Percentiles rank a stretch among this genome's conserved stretches.
These are phyloP conservation scores for Annulohypoxylon maeteangense DNA, from an alignment of 495 filamentous ascomycete genomes.

Conservation along the genomic window DNA sequence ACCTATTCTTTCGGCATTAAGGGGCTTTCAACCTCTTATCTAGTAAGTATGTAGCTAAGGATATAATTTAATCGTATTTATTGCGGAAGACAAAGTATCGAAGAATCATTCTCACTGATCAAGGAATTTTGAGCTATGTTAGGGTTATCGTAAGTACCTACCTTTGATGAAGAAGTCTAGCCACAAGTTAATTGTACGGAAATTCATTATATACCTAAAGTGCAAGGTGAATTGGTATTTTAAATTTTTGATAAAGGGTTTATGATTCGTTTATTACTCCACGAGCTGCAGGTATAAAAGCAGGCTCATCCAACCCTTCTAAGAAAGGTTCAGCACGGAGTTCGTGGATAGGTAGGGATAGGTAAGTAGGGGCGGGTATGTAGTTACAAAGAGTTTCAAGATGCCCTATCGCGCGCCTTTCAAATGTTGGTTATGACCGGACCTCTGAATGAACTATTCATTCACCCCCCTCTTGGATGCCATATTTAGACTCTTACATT, in stretches of 20 bases:
- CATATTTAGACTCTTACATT: neutral
- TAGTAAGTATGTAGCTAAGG: too few species aligned
- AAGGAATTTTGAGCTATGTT: too few species aligned
- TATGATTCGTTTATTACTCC: slow-evolving; percentile 27
- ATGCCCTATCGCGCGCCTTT: neutral
- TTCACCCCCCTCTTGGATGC: neutral
- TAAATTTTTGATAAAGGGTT: neutral
- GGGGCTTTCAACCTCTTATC: too few species aligned
- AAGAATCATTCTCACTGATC: too few species aligned
- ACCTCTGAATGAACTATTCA: slow-evolving; percentile 10
- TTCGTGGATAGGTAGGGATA: slow-evolving; percentile 2
- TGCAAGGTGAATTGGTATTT: neutral
- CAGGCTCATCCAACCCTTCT: neutral
- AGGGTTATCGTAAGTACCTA: too few species aligned
- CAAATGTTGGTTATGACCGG: neutral
- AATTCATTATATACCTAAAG: too few species aligned
- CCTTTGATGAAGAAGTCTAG: too few species aligned
- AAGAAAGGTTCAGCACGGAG: neutral
- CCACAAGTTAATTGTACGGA: too few species aligned
- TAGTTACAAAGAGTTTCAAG: slow-evolving; percentile 20
- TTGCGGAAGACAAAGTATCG: too few species aligned
- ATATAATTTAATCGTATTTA: too few species aligned
- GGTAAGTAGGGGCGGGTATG: too few species aligned
- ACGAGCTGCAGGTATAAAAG: slow-evolving; percentile 2
- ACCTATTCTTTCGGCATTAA: too few species aligned